Percentiles rank a stretch among this genome's conserved stretches.
phyloP scores from a whole-genome alignment of 768 basidiomycete species.

The Termitomyces sp. region DNA sequence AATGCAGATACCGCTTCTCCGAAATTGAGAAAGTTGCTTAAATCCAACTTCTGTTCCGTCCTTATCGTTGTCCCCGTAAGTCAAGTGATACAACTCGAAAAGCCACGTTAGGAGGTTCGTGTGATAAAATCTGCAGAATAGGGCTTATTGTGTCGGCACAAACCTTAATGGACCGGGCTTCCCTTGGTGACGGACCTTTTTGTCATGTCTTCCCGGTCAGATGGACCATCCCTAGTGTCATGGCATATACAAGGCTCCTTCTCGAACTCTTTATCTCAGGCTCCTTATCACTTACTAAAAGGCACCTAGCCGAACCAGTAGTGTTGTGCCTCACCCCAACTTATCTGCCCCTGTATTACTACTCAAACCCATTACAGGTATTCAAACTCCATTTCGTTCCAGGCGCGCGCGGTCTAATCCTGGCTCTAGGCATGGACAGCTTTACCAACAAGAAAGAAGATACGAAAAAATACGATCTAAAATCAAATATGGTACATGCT shows the following conservation, averaged over 20 bases:
- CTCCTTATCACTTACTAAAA: not conserved
- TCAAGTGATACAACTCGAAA: not conserved
- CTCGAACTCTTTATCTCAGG: not conserved
- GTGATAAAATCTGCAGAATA: not conserved
- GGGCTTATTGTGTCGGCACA: not conserved
- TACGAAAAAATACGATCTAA: not conserved
- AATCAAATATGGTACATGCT: not conserved
- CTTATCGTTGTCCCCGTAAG: not conserved
- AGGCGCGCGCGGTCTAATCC: not conserved
- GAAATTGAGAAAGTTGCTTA: not conserved
- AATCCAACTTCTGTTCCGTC: not conserved
- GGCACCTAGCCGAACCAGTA: not conserved
- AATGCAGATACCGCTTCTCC: not conserved
- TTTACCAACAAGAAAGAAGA: not conserved
- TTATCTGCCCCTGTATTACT: not conserved
- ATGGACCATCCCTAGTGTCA: not conserved
- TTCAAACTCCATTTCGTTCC: not conserved
- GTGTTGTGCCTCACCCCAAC: not conserved
- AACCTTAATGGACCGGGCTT: not conserved
- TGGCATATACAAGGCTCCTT: not conserved
- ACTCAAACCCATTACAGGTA: not conserved
- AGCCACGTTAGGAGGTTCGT: not conserved
- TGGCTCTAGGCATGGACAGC: not conserved
- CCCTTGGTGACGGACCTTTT: not conserved
- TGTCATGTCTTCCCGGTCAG: not conserved